Base-by-base conservation (phyloP, 495 filamentous ascomycete species). In the Monascus purpureus region DNA sequence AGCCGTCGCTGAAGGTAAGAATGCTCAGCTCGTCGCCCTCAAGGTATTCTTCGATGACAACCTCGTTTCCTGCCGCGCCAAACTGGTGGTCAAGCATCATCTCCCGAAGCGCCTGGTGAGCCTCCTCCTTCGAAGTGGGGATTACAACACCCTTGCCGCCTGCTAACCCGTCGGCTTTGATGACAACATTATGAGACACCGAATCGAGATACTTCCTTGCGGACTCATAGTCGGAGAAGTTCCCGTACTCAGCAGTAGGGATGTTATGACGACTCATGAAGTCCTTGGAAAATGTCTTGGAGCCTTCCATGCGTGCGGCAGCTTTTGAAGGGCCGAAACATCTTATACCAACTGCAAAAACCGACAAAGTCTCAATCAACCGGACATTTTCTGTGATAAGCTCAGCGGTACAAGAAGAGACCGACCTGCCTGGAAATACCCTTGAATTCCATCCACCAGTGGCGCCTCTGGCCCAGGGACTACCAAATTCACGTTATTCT, bases 221-320 rank as follows among this genome's bases (percentile, higher is more conserved):
- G 17, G 72, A 57, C 36, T 82, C 73, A 56, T 88, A 92, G 42
- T 78, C 64, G 53, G 66, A 75, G 56, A 96, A 94, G 59, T 87
- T 95, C 52, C 73, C 68, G 57, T 92, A 97, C 17, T 64, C 68
- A 5, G 92, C 90, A 1, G 90, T 96, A 24, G 90, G 88, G 42
- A 97, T 94, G 42, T 67, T 65, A 56, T 93, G 75, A 39, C 75
- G 73, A 53, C 81, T 72, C 92, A 97, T 97, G 53, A 97, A 97
- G 57, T 97, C 88, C 56, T 97, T 97, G 18, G 84, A 81, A 59
- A 92, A 96, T 9, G 87, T 80, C 65, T 97, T 96, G 52, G 80
- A 87, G 33, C 90, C 90, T 55, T 97, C 90, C 77, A 97, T 80
- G 32, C 70, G 69, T 17, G 92, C 88, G 24, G 90, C 92, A 23